These are phyloP conservation scores for Saksenaea oblongispora DNA, from an alignment of 371 early-diverging fungal genomes.

Conservation along the genomic window DNA sequence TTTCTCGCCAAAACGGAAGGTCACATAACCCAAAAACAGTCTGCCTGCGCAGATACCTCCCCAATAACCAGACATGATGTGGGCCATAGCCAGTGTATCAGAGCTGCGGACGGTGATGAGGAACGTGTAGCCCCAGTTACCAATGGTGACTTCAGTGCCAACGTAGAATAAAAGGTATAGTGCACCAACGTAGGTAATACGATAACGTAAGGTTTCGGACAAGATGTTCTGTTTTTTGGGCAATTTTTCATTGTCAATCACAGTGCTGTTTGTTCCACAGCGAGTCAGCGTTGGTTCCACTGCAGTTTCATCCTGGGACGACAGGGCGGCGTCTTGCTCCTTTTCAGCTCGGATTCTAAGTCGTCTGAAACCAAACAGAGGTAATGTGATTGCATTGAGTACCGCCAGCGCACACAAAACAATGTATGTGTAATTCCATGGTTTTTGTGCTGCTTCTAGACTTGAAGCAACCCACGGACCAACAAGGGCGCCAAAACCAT, in stretches of 20 bases:
- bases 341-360: constrained; percentile 14
- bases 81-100: constrained; percentile 23
- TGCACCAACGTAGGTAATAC: constrained; percentile 17
- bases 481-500: constrained; percentile 23
- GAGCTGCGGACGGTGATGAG: constrained; percentile 22
- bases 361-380: constrained; percentile 8
- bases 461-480: constrained; percentile 28
- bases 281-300: not conserved
- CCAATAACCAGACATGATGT: constrained; percentile 30
- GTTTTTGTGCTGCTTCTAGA: constrained; percentile 5
- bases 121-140: constrained; percentile 30
- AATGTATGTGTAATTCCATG: constrained; percentile 27
- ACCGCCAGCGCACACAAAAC: constrained; percentile 17
- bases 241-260: not conserved
- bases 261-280: not conserved
- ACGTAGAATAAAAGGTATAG: constrained; percentile 26
- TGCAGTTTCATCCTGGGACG: not conserved
- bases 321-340: not conserved
- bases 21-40: constrained; percentile 23
- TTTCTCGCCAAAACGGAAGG: constrained; percentile 28
- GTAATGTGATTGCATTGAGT: constrained; percentile 9
- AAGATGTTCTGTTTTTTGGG: constrained; percentile 3
- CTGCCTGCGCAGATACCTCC: constrained; percentile 28
- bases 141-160: constrained; percentile 31
- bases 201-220: constrained; percentile 8